Evolutionary conservation across 2,329 filamentous ascomycete species (phyloP), one percentile per base, ranked within the genome.

Genomic region (Alternaria incomplexa): DNA sequence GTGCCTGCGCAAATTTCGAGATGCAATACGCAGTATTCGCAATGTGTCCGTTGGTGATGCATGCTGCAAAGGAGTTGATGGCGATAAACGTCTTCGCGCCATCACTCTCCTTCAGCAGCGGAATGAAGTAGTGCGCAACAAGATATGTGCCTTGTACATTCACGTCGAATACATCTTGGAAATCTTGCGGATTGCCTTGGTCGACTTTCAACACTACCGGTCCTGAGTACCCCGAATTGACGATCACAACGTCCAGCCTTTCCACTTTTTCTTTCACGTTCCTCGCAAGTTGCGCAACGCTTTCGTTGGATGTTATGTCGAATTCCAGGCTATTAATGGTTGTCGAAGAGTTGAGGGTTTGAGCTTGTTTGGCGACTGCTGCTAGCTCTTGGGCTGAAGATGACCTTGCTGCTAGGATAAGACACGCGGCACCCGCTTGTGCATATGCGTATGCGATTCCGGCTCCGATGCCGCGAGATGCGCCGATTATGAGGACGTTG

Each of bases 121-220:
- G 74, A 6, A 81, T 62, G 15, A 82, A 76, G 56, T 79, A 71
- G 30, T 81, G 78, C 10, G 77, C 76, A 3, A 76, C 73, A 25
- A 76, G 73, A 63, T 80, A 81, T 6, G 79, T 79, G 0, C 80
- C 80, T 15, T 81, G 62, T 0, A 77, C 73, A 58, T 82, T 81
- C 6, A 81, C 72, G 28, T 76, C 67, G 20, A 81, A 78, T 0
- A 79, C 77, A n/a, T 73, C 70, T 50, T 75, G 69, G 46, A 80
- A 79, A 53, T 79, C 76, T 13, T 69, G 67, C 5, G 78, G 74
- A 6, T 67, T 43, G 7, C 78, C 80, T 15, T 75, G 66, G n/a
- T 73, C 66, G 45, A 81, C 67, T 48, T 77, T 76, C 13, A 76
- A 54, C 2, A 75, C 75, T 2, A 81, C 73, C 1, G 74, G 74